Evolutionary conservation across 768 basidiomycete species (phyloP), one percentile per base, ranked within the genome.

Genomic region (Fomitopsis pulvina): DNA sequence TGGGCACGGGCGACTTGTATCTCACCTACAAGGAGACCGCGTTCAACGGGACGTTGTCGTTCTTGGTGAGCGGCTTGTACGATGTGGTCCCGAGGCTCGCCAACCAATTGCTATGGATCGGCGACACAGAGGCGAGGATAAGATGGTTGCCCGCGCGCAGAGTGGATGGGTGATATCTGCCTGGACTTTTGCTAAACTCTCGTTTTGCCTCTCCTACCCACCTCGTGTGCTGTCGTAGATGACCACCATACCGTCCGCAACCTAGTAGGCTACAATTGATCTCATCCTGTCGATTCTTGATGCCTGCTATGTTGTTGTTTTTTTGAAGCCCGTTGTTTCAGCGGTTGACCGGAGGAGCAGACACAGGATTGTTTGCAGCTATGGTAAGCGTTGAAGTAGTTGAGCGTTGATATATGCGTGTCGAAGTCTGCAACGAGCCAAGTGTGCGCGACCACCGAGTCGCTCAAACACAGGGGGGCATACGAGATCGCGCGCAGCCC

Each of bases 1-100:
- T 75, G 14, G 64, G 66, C 55, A 76, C 74, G 52, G 80, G 71
- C 5, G 77, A 81, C 47, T 60, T 81, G 60, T 77, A 80, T 63
- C 63, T 84, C 42, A 78, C 71, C 2, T 83, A 83, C 62, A 66
- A 67, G 49, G 64, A 78, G 26, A 69, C 79, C 11, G 67, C 71
- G 41, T 79, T 74, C 64, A 72, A 63, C 54, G 81, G 80, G 5
- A 69, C 66, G 38, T 62, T 80, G 41, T 76, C 74, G 48, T 64
- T 45, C 50, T 52, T 55, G 4, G 47, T 56, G 4, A 41, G 32
- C 11, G 60, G 62, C 14, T 51, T 66, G 20, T 50, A 64, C 44
- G 56, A 54, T 26, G 45, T 50, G 40, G 51, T 60, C 22, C 45
- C 34, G 53, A 51, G 43, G 54, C 45, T 22, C 22, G 32, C 16